Evolutionary conservation across 768 basidiomycete genomes (phyloP).

Genomic region (Tephrocybe sp.): DNA sequence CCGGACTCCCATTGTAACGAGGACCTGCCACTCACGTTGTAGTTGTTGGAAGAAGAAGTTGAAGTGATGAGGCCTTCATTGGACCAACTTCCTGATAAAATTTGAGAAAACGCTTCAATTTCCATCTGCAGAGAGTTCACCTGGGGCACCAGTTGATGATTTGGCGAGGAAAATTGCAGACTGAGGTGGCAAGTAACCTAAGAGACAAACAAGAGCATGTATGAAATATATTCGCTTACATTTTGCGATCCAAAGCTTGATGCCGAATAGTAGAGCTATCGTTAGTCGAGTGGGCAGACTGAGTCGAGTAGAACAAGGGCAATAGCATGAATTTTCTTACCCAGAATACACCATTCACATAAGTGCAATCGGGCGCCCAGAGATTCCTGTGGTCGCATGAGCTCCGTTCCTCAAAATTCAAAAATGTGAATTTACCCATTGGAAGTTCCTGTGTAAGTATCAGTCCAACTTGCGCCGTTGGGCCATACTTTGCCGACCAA

Average conservation of each 20-base stretch:
- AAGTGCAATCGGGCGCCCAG: slow-evolving; percentile 39
- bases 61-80: slow-evolving; percentile 48
- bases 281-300: neutral
- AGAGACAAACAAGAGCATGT: too few relatives aligned
- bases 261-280: slow-evolving; percentile 41
- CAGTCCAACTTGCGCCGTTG: slow-evolving; percentile 48
- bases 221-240: slow-evolving; percentile 22
- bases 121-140: slow-evolving; percentile 20
- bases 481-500: slow-evolving; percentile 46
- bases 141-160: slow-evolving; percentile 45
- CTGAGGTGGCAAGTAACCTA: too few relatives aligned
- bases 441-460: slow-evolving; percentile 35
- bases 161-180: slow-evolving; percentile 56
- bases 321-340: slow-evolving; percentile 21
- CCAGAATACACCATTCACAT: slow-evolving; percentile 27
- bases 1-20: too few relatives aligned
- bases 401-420: neutral
- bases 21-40: slow-evolving; percentile 34
- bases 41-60: slow-evolving; percentile 34
- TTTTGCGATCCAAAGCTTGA: slow-evolving; percentile 54
- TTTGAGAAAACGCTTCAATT: slow-evolving; percentile 6
- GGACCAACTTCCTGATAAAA: slow-evolving; percentile 38
- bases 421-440: neutral
- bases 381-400: slow-evolving; percentile 25
- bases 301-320: neutral